phyloP scores from a whole-genome alignment of 805 yeast genomes.

The Starmerella powellii region DNA sequence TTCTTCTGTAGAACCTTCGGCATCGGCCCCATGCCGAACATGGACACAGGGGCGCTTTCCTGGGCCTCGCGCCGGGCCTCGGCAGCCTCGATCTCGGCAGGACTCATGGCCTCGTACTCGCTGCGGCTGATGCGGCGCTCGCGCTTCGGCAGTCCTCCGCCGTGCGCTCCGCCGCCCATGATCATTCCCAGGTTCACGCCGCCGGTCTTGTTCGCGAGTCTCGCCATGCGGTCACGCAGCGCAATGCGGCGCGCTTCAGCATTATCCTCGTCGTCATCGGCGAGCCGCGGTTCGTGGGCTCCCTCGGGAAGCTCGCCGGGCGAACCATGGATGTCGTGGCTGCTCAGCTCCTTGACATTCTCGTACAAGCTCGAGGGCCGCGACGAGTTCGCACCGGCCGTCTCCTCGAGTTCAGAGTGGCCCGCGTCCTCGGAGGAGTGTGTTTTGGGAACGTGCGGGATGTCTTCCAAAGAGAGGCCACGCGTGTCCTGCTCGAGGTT shows the following conservation, averaged over 20 bases:
- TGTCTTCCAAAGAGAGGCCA: background rate
- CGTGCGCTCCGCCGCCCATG: slow-evolving; percentile 19
- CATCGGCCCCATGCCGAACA: slow-evolving; percentile 13
- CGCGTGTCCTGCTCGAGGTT: background rate
- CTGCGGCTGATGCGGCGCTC: slow-evolving; percentile 16
- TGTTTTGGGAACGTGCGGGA: background rate
- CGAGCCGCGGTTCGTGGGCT: slow-evolving; percentile 8
- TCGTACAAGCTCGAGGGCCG: too few species aligned
- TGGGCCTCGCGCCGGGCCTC: slow-evolving; percentile 21
- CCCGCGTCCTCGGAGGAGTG: too few species aligned
- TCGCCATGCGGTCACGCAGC: slow-evolving; percentile 91
- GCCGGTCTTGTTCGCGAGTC: slow-evolving; percentile 82
- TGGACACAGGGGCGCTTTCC: slow-evolving; percentile 15
- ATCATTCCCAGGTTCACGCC: slow-evolving; percentile 41
- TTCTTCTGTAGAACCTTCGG: background rate
- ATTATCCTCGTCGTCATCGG: slow-evolving; percentile 31
- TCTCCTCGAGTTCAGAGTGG: too few species aligned
- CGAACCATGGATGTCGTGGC: too few species aligned
- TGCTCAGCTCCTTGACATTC: too few species aligned
- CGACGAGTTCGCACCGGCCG: too few species aligned
- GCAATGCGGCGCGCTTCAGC: slow-evolving; percentile 54
- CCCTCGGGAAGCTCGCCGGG: background rate
- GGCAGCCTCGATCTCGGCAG: slow-evolving; percentile 19
- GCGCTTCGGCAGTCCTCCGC: slow-evolving; percentile 7
- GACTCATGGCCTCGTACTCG: slow-evolving; percentile 17